These are phyloP conservation scores for Nicotiana tabacum DNA, from an alignment of 257 asterid genomes.

Conservation along the genomic window DNA sequence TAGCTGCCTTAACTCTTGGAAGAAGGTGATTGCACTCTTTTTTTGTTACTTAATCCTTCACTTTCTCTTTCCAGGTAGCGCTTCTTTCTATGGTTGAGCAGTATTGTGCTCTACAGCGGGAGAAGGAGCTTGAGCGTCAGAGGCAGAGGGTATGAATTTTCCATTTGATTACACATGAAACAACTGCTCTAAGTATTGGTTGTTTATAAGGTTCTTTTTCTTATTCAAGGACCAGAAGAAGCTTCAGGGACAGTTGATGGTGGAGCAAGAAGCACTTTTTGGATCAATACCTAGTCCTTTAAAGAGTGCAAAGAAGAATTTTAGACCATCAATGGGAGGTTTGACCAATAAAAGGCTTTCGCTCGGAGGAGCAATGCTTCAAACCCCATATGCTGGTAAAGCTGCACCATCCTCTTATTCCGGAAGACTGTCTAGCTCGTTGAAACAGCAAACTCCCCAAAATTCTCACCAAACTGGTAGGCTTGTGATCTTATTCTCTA, in stretches of 20 bases:
- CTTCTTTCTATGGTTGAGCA: conserved; percentile 64
- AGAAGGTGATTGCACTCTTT: background rate
- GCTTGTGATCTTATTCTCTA: background rate
- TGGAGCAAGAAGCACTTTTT: conserved; percentile 76
- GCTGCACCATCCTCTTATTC: conserved; percentile 26
- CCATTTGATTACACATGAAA: conserved; percentile 5
- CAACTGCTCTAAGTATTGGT: background rate
- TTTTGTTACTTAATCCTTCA: background rate
- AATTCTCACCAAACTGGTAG: background rate
- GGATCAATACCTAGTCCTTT: conserved; percentile 83
- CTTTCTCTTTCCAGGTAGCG: conserved; percentile 44
- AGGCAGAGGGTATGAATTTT: conserved; percentile 62
- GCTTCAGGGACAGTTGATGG: conserved; percentile 70
- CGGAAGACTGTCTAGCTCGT: conserved; percentile 15
- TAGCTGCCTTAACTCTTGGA: conserved; percentile 1
- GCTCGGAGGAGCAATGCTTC: conserved; percentile 68
- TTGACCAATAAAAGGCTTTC: conserved; percentile 47
- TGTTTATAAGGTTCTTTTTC: background rate
- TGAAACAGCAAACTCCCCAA: conserved; percentile 32
- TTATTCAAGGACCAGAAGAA: conserved; percentile 70
- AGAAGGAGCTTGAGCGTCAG: conserved; percentile 74
- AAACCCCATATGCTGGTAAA: conserved; percentile 44
- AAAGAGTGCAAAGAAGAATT: conserved; percentile 49
- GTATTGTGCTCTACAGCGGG: conserved; percentile 54
- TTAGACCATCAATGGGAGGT: conserved; percentile 45